Evolutionary conservation across 768 basidiomycete species (phyloP), one percentile per base, ranked within the genome.

Genomic region (Amanita phalloides): DNA sequence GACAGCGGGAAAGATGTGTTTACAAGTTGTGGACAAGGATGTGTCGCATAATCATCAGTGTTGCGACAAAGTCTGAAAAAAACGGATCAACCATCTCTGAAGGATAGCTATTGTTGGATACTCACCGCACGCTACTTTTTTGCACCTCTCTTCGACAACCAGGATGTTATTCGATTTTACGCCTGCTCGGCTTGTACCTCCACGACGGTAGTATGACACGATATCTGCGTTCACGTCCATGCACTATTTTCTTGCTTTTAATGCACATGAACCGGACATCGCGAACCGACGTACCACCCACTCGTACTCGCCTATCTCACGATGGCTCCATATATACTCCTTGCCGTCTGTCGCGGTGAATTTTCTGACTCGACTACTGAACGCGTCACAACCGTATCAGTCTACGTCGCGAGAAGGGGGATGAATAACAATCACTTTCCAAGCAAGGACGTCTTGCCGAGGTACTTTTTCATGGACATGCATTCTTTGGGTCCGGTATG

Each of bases 21-120:
- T 53, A 61, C 35, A 76, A 56, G 42, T 72, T 65, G 55, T 80
- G 67, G 33, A 68, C 65, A 5, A 62, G 71, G 28, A 84, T 82
- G 58, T 82, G 77, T 9, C 81, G 73, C 79, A 85, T 80, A 55
- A 84, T 79, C 62, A 74, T 73, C 41, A 82, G 61, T 0, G 81
- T 75, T 3, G 79, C 78, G 9, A 85, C 69, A 50, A 84, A 62
- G 55, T 84, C 82, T 84, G 62, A 30, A 8, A 45, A 33, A 35
- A 28, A 41, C 36, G 23, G 53, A 51, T 56, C 56, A 53, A 28
- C 48, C 42, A 14, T 48, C 25, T 14, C 2, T 3, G 35, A 7
- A 23, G 45, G 46, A 25, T 45, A 21, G 36, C 17, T 14, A 25
- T 21, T 21, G 42, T 2, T n/a, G 4, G 23, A 2, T 6, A 64